Percentiles rank a stretch among this genome's conserved stretches.
Conservation (phyloP, 2,329 filamentous ascomycete genomes). For the Microdochium trichocladiopsis region DNA sequence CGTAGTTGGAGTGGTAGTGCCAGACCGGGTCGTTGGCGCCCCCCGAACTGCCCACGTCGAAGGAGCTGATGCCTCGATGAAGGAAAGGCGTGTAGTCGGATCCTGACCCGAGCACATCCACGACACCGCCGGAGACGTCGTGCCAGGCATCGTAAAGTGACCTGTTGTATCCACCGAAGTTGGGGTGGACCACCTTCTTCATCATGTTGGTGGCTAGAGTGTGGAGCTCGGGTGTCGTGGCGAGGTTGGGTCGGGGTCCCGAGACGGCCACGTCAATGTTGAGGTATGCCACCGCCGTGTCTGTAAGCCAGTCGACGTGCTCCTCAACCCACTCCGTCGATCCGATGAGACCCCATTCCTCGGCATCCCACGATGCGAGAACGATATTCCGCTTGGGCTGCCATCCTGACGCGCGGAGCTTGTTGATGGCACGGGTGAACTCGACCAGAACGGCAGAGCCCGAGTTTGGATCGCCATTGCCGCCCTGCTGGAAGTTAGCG, state of each 20-base stretch:
- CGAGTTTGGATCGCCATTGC: slow-evolving; percentile 77
- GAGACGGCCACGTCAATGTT: slow-evolving; percentile 67
- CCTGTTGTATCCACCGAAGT: slow-evolving; percentile 17
- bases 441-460: slow-evolving; percentile 74
- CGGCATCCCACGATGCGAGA: slow-evolving; percentile 64
- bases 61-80: slow-evolving; percentile 38
- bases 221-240: slow-evolving; percentile 61
- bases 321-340: slow-evolving; percentile 87
- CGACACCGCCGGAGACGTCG: slow-evolving; percentile 24
- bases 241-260: slow-evolving; percentile 50
- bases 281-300: slow-evolving; percentile 67
- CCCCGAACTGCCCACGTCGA: slow-evolving; percentile 48
- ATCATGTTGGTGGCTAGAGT: slow-evolving; percentile 56
- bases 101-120: slow-evolving; percentile 55
- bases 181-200: slow-evolving; percentile 53
- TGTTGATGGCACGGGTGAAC: slow-evolving; percentile 64
- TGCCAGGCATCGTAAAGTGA: slow-evolving; percentile 34
- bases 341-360: slow-evolving; percentile 75
- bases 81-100: slow-evolving; percentile 64
- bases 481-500: slow-evolving; percentile 38
- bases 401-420: slow-evolving; percentile 68
- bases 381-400: slow-evolving; percentile 73
- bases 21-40: slow-evolving; percentile 48
- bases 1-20: slow-evolving; percentile 80
- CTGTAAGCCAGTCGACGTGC: slow-evolving; percentile 66